Percentiles rank a stretch among this genome's conserved stretches.
phyloP scores from a whole-genome alignment of 1,284 basidiomycete species.

The Abortiporus biennis region DNA sequence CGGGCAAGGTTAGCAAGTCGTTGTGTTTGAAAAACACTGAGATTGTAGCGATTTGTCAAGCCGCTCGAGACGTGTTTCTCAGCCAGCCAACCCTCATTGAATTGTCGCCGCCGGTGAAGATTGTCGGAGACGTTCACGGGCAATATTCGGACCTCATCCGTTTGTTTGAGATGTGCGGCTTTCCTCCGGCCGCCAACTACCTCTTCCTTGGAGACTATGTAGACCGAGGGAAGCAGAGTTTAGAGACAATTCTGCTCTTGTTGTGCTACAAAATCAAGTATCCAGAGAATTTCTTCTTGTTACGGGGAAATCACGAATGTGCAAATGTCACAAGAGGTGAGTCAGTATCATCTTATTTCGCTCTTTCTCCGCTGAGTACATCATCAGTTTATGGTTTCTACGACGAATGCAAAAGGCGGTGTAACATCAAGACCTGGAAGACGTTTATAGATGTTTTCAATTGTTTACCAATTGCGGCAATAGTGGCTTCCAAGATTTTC shows the following conservation, averaged over 20 bases:
- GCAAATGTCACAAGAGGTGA: slow-evolving; percentile 96
- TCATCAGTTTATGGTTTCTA: slow-evolving; percentile 95
- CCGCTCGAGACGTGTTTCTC: slow-evolving; percentile 96
- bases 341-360: slow-evolving; percentile 18
- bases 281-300: slow-evolving; percentile 98
- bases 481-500: slow-evolving; percentile 99
- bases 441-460: slow-evolving; percentile 99
- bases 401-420: slow-evolving; percentile 99
- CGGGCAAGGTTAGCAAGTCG: slow-evolving; percentile 96
- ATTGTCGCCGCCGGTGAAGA: slow-evolving; percentile 97
- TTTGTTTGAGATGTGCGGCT: slow-evolving; percentile 99
- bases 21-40: slow-evolving; percentile 96
- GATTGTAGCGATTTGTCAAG: slow-evolving; percentile 91
- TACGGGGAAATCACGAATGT: slow-evolving; percentile 98
- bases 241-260: slow-evolving; percentile 95
- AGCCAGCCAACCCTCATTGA: slow-evolving; percentile 97
- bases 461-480: slow-evolving; percentile 95
- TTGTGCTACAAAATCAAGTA: slow-evolving; percentile 99
- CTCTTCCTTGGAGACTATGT: slow-evolving; percentile 99
- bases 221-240: slow-evolving; percentile 96
- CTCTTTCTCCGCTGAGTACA: slow-evolving; percentile 16
- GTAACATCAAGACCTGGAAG: slow-evolving; percentile 99
- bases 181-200: slow-evolving; percentile 96
- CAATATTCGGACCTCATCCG: slow-evolving; percentile 98
- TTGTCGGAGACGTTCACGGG: slow-evolving; percentile 98